Evolutionary conservation across 768 basidiomycete species (phyloP).

Genomic region (Boletus tylopilopsis): DNA sequence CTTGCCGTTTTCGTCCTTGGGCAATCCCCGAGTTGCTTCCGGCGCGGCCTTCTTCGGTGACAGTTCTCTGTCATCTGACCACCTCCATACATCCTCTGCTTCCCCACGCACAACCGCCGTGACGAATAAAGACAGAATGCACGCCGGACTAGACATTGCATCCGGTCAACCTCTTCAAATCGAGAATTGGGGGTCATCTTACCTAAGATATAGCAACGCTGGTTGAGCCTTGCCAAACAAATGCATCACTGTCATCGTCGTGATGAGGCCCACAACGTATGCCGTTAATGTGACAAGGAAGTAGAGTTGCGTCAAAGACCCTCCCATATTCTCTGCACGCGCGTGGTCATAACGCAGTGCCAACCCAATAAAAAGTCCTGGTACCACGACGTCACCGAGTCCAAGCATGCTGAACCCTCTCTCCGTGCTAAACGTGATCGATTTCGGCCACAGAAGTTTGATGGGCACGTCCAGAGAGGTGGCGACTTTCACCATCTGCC

Average conservation of each 20-base stretch:
- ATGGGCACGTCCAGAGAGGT: conserved; percentile 88
- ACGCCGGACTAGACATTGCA: conserved; percentile 54
- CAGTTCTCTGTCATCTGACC: conserved; percentile 54
- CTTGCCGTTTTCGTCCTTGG: conserved; percentile 15
- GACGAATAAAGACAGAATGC: conserved; percentile 64
- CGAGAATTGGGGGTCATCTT: conserved; percentile 16
- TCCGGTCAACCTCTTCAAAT: not conserved
- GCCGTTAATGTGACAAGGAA: conserved; percentile 66
- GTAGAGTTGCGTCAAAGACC: conserved; percentile 62
- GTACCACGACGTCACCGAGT: conserved; percentile 79
- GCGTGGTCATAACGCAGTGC: conserved; percentile 82
- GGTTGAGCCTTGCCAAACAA: conserved; percentile 75
- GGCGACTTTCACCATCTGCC: conserved; percentile 90
- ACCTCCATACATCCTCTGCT: conserved; percentile 63
- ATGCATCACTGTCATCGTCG: conserved; percentile 88
- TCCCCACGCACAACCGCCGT: conserved; percentile 66
- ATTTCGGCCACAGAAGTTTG: conserved; percentile 87
- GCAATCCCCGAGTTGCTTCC: conserved; percentile 11
- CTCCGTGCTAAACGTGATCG: conserved; percentile 42
- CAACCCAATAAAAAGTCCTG: conserved; percentile 71
- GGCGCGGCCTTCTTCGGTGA: conserved; percentile 14
- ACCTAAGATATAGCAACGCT: conserved; percentile 90
- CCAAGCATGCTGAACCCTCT: conserved; percentile 87
- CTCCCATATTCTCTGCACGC: conserved; percentile 35
- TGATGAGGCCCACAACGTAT: conserved; percentile 68